Conservation (phyloP, 2,329 filamentous ascomycete genomes). For the Nothopassalora personata region DNA sequence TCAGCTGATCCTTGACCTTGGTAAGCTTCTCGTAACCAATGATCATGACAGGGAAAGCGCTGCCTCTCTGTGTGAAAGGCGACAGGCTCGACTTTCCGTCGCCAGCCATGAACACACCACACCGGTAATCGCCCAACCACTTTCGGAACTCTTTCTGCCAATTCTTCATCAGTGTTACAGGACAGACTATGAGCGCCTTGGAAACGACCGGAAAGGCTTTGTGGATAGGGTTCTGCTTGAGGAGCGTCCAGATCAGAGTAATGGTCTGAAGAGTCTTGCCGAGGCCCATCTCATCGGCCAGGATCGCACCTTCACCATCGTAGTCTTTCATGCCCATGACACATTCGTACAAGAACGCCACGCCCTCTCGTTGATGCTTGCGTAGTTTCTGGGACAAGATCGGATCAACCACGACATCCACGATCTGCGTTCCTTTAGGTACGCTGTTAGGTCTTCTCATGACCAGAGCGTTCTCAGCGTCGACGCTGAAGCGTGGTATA, state of each 20-base stretch:
- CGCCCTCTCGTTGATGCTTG: conserved; percentile 64
- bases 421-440: conserved; percentile 59
- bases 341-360: conserved; percentile 68
- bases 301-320: conserved; percentile 62
- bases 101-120: conserved; percentile 63
- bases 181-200: conserved; percentile 68
- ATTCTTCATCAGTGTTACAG: conserved; percentile 66
- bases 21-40: conserved; percentile 68
- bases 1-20: conserved; percentile 60
- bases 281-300: conserved; percentile 71
- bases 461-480: conserved; percentile 54
- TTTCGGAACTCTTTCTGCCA: conserved; percentile 70
- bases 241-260: conserved; percentile 62
- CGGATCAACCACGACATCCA: conserved; percentile 69
- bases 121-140: conserved; percentile 65
- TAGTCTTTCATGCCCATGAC: conserved; percentile 66
- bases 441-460: conserved; percentile 57
- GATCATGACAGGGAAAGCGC: conserved; percentile 65
- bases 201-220: conserved; percentile 57
- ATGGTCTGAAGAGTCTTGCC: conserved; percentile 72
- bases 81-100: conserved; percentile 56
- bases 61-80: conserved; percentile 61
- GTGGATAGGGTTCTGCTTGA: conserved; percentile 65
- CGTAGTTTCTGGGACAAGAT: conserved; percentile 57
- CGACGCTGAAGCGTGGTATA: conserved; percentile 61